phyloP scores from a whole-genome alignment of 495 filamentous ascomycete genomes.

The Penicillium herquei region DNA sequence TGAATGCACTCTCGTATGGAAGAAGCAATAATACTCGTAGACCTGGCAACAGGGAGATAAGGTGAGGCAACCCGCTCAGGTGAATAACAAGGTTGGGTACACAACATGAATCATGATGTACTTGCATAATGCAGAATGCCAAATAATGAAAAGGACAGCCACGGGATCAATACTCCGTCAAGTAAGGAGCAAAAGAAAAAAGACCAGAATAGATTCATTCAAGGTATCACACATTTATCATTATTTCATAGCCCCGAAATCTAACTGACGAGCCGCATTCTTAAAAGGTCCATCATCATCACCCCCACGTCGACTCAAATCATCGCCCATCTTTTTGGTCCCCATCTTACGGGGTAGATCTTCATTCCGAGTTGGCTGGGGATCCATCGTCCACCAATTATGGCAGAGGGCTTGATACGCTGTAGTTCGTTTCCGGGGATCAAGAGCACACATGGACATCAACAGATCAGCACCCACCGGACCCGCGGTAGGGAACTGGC shows the following conservation, averaged over 20 bases:
- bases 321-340: slow-evolving; percentile 73
- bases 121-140: too few species aligned
- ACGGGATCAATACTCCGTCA: not conserved
- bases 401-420: slow-evolving; percentile 76
- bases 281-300: slow-evolving; percentile 63
- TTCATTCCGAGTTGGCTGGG: slow-evolving; percentile 79
- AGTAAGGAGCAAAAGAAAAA: not conserved
- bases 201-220: not conserved
- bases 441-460: slow-evolving; percentile 78
- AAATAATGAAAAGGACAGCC: too few species aligned
- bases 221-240: not conserved
- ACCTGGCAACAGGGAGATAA: too few species aligned
- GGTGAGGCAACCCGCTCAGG: too few species aligned
- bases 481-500: slow-evolving; percentile 73
- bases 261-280: slow-evolving; percentile 82
- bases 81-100: too few species aligned
- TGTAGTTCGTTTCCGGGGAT: slow-evolving; percentile 78
- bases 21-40: too few species aligned
- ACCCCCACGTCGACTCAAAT: slow-evolving; percentile 78
- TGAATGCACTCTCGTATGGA: too few species aligned
- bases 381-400: slow-evolving; percentile 81
- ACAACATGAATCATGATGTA: too few species aligned
- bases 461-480: slow-evolving; percentile 81
- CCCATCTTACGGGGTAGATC: slow-evolving; percentile 72
- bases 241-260: slow-evolving; percentile 66